A percentile compares a stretch with the other conserved stretches of the same genome.
Conservation (phyloP, 805 yeast species). For the Candida orba region DNA sequence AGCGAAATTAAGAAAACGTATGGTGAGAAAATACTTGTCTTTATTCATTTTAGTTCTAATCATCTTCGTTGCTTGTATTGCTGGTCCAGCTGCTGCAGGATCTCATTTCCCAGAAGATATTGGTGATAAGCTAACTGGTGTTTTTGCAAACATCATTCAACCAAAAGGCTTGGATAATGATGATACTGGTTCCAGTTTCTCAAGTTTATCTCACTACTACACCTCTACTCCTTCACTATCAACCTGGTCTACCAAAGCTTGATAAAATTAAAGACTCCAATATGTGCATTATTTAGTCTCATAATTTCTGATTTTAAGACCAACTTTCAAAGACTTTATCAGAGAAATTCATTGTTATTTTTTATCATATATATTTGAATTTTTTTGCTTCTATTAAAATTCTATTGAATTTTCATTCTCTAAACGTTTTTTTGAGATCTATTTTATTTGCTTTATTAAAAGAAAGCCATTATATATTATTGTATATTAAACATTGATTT, state of each 20-base stretch:
- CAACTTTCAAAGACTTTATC: neutral
- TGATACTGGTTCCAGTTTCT: conserved; percentile 60
- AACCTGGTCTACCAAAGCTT: conserved; percentile 51
- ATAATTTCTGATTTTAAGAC: no score
- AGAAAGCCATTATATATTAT: neutral
- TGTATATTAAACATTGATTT: neutral
- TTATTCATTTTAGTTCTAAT: conserved; percentile 67
- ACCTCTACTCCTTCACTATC: conserved; percentile 45
- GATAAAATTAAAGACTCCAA: neutral
- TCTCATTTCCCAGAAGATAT: conserved; percentile 36
- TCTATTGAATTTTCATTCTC: no score
- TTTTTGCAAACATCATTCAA: conserved; percentile 70
- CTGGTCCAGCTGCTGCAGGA: conserved; percentile 89
- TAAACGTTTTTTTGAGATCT: no score
- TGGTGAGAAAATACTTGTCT: conserved; percentile 88
- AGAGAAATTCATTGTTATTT: neutral
- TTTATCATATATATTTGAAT: neutral
- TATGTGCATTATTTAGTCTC: conserved; percentile 3
- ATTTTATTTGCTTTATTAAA: neutral
- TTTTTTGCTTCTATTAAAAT: no score
- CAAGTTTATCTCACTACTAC: conserved; percentile 32
- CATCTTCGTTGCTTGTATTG: conserved; percentile 67
- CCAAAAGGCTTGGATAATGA: conserved; percentile 77
- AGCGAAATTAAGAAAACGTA: conserved; percentile 92
- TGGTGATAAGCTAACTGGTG: conserved; percentile 29